phyloP scores from a whole-genome alignment of 352 stramenopile species.

The Phytophthora idaei region DNA sequence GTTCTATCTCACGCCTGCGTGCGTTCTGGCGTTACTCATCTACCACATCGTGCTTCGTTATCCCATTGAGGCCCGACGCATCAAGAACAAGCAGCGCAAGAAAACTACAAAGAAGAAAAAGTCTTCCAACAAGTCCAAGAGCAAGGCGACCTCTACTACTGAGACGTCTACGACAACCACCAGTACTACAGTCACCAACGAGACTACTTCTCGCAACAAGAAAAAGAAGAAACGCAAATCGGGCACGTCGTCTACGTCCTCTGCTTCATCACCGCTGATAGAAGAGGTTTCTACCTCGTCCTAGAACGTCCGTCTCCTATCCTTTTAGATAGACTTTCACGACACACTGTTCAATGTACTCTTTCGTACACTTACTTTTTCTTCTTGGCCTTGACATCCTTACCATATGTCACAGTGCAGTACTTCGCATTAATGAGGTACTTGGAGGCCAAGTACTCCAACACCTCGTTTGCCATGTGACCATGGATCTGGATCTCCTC shows the following conservation, averaged over 20 bases:
- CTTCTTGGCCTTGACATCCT: slow-evolving; percentile 85
- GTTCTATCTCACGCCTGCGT: slow-evolving; percentile 54
- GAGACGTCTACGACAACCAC: slow-evolving; percentile 8
- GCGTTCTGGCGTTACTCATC: slow-evolving; percentile 49
- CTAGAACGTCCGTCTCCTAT: slow-evolving; percentile 25
- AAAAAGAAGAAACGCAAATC: slow-evolving; percentile 49
- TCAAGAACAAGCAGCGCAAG: slow-evolving; percentile 62
- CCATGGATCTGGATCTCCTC: slow-evolving; percentile 84
- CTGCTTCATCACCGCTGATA: slow-evolving; percentile 34
- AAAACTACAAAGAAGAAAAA: slow-evolving; percentile 69
- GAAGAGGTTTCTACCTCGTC: slow-evolving; percentile 32
- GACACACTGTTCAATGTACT: slow-evolving; percentile 24
- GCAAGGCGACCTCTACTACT: slow-evolving; percentile 28
- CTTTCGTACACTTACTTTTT: slow-evolving; percentile 45
- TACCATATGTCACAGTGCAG: slow-evolving; percentile 70
- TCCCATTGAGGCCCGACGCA: slow-evolving; percentile 55
- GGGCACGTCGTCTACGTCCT: slow-evolving; percentile 27
- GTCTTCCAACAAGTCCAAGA: slow-evolving; percentile 40
- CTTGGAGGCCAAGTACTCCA: slow-evolving; percentile 65
- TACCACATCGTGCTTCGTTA: slow-evolving; percentile 62
- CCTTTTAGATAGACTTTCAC: slow-evolving; percentile 21
- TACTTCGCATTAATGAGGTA: slow-evolving; percentile 81
- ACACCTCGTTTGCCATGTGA: slow-evolving; percentile 80
- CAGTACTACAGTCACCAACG: slow-evolving; percentile 3
- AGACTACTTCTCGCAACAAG: slow-evolving; percentile 33